These are phyloP conservation scores for Leccinum aurantiacum DNA, from an alignment of 768 basidiomycete genomes.

Conservation along the genomic window DNA sequence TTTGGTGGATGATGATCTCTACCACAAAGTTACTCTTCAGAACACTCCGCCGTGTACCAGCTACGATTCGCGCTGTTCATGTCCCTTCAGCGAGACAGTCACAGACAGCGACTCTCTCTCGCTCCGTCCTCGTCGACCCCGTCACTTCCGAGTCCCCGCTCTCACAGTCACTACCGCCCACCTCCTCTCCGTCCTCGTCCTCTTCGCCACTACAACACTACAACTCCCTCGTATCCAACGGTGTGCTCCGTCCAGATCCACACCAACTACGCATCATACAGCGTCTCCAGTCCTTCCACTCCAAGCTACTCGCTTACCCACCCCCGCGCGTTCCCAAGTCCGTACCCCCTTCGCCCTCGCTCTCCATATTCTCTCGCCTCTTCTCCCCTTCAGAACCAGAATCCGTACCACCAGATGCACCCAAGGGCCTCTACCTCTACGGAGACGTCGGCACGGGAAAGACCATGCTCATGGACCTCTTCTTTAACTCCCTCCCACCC, in stretches of 20 bases:
- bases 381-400: conserved; percentile 28
- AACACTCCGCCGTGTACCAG: neutral
- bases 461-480: conserved; percentile 99
- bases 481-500: conserved; percentile 78
- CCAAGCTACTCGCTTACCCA: conserved; percentile 65
- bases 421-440: conserved; percentile 91
- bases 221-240: conserved; percentile 47
- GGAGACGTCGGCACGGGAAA: conserved; percentile 98
- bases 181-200: neutral
- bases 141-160: neutral
- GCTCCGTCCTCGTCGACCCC: neutral
- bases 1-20: neutral
- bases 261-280: conserved; percentile 85
- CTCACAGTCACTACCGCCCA: neutral
- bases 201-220: conserved; percentile 39
- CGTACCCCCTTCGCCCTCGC: conserved; percentile 33
- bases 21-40: neutral
- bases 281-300: conserved; percentile 78
- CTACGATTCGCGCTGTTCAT: neutral
- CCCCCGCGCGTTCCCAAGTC: conserved; percentile 57
- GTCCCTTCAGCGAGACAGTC: conserved; percentile 15
- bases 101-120: neutral
- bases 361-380: conserved; percentile 25
- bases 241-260: conserved; percentile 68
- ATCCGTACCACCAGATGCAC: conserved; percentile 51